Evolutionary conservation across 495 filamentous ascomycete genomes (phyloP), one percentile per base, ranked within the genome.

Genomic region (Aspergillus nanangensis): DNA sequence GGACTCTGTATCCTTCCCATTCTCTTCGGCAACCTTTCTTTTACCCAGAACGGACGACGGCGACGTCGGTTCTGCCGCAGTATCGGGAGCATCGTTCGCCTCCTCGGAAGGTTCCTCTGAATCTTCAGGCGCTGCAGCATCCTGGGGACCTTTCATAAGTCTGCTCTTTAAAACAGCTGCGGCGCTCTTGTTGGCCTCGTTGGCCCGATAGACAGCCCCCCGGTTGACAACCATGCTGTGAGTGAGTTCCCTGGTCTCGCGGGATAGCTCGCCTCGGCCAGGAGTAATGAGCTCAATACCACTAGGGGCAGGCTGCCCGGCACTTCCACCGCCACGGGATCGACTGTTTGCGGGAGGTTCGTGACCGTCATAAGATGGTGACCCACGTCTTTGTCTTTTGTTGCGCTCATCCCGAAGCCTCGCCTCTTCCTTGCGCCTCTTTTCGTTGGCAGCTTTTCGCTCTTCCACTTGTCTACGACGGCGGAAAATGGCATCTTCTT

Each of bases 401-500:
- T 66, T 57, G 44, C 69, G 71, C 43, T 75, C 70, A 37, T 74
- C 70, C 13, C 73, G 70, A 35, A 74, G 70, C 32, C 74, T 58
- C 25, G 84, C 72, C 25, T 88, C 78, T 38, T 90, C 67, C 57
- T 88, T 90, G 43, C 90, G 78, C 52, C 90, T 70, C 66, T 87
- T 93, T 47, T 79, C 78, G 46, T 82, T 81, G 10, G 86, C 89
- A 54, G 86, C 83, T 48, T 83, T 80, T 51, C 87, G 80, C 38
- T 94, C 88, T 41, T 96, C 92, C 0, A 73, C 79, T 61, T 95
- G 82, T 58, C 84, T 81, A 48, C 93, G 80, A 45, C 91, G 81
- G 32, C 74, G 76, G 66, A 99, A 99, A 51, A 99, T 99, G 17
- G 84, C 86, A 58, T 92, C 89, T 69, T 99, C 93, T 60, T 96